Base-by-base conservation (phyloP, 306 rosid species). In the Vigna reflexopilosa region DNA sequence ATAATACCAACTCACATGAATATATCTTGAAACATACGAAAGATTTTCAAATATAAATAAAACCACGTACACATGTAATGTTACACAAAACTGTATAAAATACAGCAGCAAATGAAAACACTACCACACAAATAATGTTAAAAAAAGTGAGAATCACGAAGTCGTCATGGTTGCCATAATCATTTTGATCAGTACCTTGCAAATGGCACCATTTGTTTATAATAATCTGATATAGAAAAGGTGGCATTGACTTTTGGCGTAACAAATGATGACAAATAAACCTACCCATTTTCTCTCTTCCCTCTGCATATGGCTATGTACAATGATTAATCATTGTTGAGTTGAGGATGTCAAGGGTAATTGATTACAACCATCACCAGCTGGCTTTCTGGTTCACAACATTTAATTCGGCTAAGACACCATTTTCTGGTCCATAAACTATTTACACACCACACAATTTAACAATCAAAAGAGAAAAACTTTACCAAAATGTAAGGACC, bases 191-290 rank as follows among this genome's bases (percentile, higher is more conserved):
- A 0, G 2, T 19, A 40, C 50, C 34, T n/a, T 26, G 10, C 2
- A 59, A 9, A 67, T 65, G 9, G 45, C 2, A 8, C 34, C 28
- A 30, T 63, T 54, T 47, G 22, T 36, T 36, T 36, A 36, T 20
- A 66, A 50, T 8, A 22, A 19, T 66, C 12, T 38, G 22, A 20
- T 20, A 65, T 9, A 65, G 2, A 67, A 64, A 64, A 72, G 48
- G 22, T 72, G 66, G 72, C 67, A 73, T 77, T 73, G 80, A 83
- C 79, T 55, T 54, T 17, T 28, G 51, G 55, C 73, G 68, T 26
- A 13, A 28, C 34, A 57, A 22, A 77, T 77, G 52, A 83, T 77
- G 72, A 66, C 73, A 70, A 79, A 78, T 28, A 49, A 67, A 79
- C 57, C 65, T 36, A 61, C 75, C 82, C 3, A 44, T 66, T 26